Percentiles rank a stretch among this genome's conserved stretches.
These are phyloP conservation scores for Casuarina glauca DNA, from an alignment of 306 rosid genomes.

Conservation along the genomic window DNA sequence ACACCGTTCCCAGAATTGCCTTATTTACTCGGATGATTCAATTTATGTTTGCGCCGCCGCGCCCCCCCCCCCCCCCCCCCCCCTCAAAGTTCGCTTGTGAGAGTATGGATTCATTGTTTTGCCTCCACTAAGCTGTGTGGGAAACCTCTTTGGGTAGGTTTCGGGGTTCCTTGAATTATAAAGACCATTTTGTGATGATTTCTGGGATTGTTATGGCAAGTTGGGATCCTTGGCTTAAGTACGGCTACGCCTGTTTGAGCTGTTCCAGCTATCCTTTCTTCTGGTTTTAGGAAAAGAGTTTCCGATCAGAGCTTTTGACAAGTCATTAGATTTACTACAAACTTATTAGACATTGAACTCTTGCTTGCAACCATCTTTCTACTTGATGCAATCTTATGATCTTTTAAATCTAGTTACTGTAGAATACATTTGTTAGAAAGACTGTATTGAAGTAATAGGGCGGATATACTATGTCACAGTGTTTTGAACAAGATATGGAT, in stretches of 20 bases:
- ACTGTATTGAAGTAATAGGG: too few relatives aligned
- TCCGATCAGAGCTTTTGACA: background rate
- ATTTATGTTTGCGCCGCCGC: too few relatives aligned
- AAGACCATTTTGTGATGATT: background rate
- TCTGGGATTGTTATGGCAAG: background rate
- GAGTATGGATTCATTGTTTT: too few relatives aligned
- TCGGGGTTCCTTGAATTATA: background rate
- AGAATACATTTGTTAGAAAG: too few relatives aligned
- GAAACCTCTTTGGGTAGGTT: background rate
- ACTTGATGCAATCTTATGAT: background rate
- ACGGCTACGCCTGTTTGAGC: background rate
- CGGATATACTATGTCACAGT: too few relatives aligned
- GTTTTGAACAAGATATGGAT: background rate
- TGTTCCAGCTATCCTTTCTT: background rate
- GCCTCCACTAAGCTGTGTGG: background rate
- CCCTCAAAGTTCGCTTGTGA: too few relatives aligned
- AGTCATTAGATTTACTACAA: background rate
- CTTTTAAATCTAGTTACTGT: too few relatives aligned
- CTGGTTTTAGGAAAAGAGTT: background rate
- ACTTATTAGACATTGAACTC: background rate
- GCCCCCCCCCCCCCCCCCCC: too few relatives aligned
- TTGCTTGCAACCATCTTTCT: background rate
- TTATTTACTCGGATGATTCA: too few relatives aligned
- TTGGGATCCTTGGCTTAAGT: background rate
- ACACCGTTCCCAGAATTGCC: too few relatives aligned